Percentiles rank a stretch among this genome's conserved stretches.
Evolutionary conservation across 1,284 basidiomycete genomes (phyloP).

Genomic region (Erythrobasidium hasegawianum): DNA sequence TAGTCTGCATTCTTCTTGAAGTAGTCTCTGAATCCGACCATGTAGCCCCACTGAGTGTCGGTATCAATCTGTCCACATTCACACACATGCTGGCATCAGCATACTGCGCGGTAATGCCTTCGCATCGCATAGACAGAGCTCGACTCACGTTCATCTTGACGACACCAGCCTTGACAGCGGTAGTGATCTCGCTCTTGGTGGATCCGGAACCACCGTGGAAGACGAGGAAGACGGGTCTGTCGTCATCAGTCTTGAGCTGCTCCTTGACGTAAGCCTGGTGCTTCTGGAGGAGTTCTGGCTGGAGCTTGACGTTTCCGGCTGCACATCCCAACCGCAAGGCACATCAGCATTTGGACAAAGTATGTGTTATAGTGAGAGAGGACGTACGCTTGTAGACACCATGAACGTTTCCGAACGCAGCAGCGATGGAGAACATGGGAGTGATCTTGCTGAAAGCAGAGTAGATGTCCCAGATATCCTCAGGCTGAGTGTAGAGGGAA

Average conservation of each 20-base stretch:
- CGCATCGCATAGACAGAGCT: too few relatives aligned
- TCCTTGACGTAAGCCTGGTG: conserved; percentile 78
- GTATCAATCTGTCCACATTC: conserved; percentile 29
- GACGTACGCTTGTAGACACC: conserved; percentile 76
- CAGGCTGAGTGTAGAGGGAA: conserved; percentile 93
- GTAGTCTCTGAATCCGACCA: conserved; percentile 63
- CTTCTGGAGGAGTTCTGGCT: conserved; percentile 85
- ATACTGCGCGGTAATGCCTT: too few relatives aligned
- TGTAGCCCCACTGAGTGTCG: conserved; percentile 37
- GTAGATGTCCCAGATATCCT: conserved; percentile 93
- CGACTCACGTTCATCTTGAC: conserved; percentile 93
- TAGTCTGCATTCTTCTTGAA: conserved; percentile 77
- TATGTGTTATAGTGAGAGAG: too few relatives aligned
- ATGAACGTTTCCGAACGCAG: conserved; percentile 93
- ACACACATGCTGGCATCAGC: too few relatives aligned
- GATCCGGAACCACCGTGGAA: conserved; percentile 99
- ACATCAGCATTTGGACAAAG: too few relatives aligned
- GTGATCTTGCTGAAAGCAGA: conserved; percentile 74
- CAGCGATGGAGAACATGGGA: conserved; percentile 94
- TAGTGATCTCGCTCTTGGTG: conserved; percentile 90
- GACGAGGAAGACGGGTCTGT: conserved; percentile 80
- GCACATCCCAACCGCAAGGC: too few relatives aligned
- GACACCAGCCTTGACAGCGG: conserved; percentile 86
- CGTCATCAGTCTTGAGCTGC: conserved; percentile 65
- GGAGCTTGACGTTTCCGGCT: conserved; percentile 79